phyloP scores from a whole-genome alignment of 2,329 filamentous ascomycete species.

The Trichoderma arundinaceum region DNA sequence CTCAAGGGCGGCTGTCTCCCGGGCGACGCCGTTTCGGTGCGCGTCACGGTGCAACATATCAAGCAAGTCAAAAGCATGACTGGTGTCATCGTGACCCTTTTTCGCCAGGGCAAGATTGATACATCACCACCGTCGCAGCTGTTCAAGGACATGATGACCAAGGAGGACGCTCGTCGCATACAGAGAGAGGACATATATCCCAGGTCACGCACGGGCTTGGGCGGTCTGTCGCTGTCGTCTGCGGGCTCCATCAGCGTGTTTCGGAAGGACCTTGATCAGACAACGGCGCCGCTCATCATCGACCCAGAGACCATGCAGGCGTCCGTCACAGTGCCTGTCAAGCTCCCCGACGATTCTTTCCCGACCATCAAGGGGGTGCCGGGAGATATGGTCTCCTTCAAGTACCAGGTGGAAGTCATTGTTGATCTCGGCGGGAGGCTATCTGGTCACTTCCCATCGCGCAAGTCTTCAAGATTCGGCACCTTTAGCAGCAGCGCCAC shows the following conservation, averaged over 20 bases:
- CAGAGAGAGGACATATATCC: slow-evolving; percentile 87
- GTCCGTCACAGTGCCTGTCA: slow-evolving; percentile 80
- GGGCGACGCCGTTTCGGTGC: slow-evolving; percentile 81
- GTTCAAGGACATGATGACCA: slow-evolving; percentile 59
- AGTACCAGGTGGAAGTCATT: slow-evolving; percentile 90
- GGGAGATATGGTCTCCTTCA: slow-evolving; percentile 92
- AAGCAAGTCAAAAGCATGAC: slow-evolving; percentile 89
- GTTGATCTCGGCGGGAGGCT: slow-evolving; percentile 90
- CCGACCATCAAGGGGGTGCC: slow-evolving; percentile 90
- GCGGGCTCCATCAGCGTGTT: slow-evolving; percentile 90
- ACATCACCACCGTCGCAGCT: slow-evolving; percentile 64
- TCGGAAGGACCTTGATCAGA: slow-evolving; percentile 90
- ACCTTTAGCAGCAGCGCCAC: slow-evolving; percentile 39
- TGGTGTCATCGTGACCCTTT: slow-evolving; percentile 90
- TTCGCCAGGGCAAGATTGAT: slow-evolving; percentile 89
- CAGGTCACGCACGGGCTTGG: slow-evolving; percentile 83
- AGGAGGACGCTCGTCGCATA: slow-evolving; percentile 68
- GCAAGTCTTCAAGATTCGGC: slow-evolving; percentile 58
- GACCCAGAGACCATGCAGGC: slow-evolving; percentile 79
- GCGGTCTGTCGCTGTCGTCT: slow-evolving; percentile 83
- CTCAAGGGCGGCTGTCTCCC: slow-evolving; percentile 82
- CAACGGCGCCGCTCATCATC: slow-evolving; percentile 85
- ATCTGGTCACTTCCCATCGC: slow-evolving; percentile 71
- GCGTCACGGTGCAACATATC: slow-evolving; percentile 83
- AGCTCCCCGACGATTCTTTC: slow-evolving; percentile 88